Evolutionary conservation across 441 rosid species (phyloP).

Genomic region (Caryocar brasiliense): DNA sequence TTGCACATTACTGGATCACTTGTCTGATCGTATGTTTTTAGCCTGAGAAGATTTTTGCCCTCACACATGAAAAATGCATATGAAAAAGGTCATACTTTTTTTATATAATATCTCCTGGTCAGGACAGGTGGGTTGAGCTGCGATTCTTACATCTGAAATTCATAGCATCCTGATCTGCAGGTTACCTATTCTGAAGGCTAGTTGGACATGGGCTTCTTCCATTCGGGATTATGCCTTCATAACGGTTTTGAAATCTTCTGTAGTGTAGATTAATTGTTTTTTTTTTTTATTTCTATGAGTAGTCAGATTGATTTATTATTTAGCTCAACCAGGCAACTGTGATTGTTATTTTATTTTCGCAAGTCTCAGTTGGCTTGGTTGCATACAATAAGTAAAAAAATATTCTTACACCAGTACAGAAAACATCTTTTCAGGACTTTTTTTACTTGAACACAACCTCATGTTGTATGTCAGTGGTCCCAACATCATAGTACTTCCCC

Average conservation of each 20-base stretch:
- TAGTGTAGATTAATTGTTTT: slow-evolving; percentile 10
- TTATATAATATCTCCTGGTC: background rate
- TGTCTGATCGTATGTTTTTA: too few species aligned
- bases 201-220: background rate
- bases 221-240: background rate
- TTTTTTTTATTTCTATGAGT: background rate
- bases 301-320: slow-evolving; percentile 35
- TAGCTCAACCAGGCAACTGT: slow-evolving; percentile 38
- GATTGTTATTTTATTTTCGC: slow-evolving; percentile 33
- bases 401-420: background rate
- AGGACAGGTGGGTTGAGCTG: background rate
- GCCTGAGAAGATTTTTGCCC: too few species aligned
- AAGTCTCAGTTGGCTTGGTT: slow-evolving; percentile 55
- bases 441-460: slow-evolving; percentile 11
- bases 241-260: slow-evolving; percentile 1
- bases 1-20: too few species aligned
- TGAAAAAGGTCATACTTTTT: too few species aligned
- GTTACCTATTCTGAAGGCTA: slow-evolving; percentile 12
- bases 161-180: slow-evolving; percentile 10
- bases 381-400: slow-evolving; percentile 18
- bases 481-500: background rate
- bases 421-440: slow-evolving; percentile 12
- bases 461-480: slow-evolving; percentile 11
- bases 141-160: background rate
- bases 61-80: too few species aligned